Evolutionary conservation across 305 asterid species (phyloP).

Genomic region (Solanum chacoense): DNA sequence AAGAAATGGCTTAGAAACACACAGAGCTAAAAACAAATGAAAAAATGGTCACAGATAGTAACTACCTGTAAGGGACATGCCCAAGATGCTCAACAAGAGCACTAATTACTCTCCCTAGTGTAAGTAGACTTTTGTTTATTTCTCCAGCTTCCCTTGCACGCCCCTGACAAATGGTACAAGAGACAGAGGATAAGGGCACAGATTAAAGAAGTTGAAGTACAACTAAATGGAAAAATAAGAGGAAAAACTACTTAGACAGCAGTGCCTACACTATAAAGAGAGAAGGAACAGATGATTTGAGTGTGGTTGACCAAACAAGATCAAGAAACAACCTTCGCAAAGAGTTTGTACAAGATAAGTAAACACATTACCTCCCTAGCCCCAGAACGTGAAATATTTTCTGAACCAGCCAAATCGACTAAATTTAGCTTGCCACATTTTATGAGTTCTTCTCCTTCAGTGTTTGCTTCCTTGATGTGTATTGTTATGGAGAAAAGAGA

Average conservation of each 20-base stretch:
- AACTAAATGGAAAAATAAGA: background rate
- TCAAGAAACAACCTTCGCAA: background rate
- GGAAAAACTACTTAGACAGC: background rate
- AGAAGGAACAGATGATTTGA: background rate
- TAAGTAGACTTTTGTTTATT: conserved; percentile 84
- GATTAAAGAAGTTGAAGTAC: background rate
- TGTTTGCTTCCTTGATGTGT: conserved; percentile 94
- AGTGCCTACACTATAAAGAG: background rate
- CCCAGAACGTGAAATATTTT: conserved; percentile 93
- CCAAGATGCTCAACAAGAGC: conserved; percentile 94
- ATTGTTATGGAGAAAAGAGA: conserved; percentile 90
- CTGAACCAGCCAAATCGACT: conserved; percentile 97
- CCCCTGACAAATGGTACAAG: conserved; percentile 31
- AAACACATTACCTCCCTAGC: conserved; percentile 71
- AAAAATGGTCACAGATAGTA: background rate
- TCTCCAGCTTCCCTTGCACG: conserved; percentile 97
- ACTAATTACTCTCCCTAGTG: conserved; percentile 76
- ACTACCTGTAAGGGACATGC: conserved; percentile 75
- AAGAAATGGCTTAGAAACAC: background rate
- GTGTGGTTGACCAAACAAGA: background rate
- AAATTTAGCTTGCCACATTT: conserved; percentile 93
- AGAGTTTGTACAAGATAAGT: background rate
- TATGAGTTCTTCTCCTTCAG: conserved; percentile 96
- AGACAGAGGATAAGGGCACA: background rate
- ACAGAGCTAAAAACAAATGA: background rate